Conservation (phyloP, 1,284 basidiomycete species). For the Ganoderma sinense region DNA sequence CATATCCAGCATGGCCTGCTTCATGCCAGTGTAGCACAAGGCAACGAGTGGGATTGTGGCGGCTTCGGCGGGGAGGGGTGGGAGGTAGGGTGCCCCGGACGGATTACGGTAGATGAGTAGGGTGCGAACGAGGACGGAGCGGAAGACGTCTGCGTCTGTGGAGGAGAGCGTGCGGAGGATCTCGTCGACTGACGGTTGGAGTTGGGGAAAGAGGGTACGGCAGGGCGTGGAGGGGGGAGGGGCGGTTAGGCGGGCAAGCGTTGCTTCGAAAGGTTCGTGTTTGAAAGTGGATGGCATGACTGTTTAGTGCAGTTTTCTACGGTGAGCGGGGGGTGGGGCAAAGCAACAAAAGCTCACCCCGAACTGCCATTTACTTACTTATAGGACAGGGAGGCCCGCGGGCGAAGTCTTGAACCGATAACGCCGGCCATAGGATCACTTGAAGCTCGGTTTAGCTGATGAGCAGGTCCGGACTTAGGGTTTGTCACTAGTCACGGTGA, state of each 20-base stretch:
- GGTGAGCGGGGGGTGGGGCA: too few relatives aligned
- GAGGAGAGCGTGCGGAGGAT: background rate
- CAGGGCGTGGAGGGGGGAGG: background rate
- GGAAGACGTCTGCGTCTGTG: background rate
- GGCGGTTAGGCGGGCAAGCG: background rate
- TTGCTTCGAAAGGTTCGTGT: background rate
- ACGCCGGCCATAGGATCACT: too few relatives aligned
- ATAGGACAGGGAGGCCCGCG: background rate
- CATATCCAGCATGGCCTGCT: background rate
- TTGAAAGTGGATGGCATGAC: background rate
- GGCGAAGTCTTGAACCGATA: too few relatives aligned
- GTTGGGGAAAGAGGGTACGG: background rate
- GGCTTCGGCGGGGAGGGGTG: too few relatives aligned
- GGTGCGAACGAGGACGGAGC: background rate
- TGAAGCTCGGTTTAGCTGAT: too few relatives aligned
- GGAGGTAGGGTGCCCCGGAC: background rate
- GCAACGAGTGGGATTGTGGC: background rate
- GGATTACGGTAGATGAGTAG: background rate
- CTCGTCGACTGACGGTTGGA: background rate
- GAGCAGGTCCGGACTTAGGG: too few relatives aligned
- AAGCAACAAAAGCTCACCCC: background rate
- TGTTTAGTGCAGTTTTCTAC: background rate
- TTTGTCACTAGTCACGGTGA: too few relatives aligned
- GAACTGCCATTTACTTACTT: background rate
- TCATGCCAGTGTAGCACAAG: background rate